A percentile compares a stretch with the other conserved stretches of the same genome.
Evolutionary conservation across 2,329 filamentous ascomycete genomes (phyloP).

Genomic region (Thermothelomyces thermophilus): DNA sequence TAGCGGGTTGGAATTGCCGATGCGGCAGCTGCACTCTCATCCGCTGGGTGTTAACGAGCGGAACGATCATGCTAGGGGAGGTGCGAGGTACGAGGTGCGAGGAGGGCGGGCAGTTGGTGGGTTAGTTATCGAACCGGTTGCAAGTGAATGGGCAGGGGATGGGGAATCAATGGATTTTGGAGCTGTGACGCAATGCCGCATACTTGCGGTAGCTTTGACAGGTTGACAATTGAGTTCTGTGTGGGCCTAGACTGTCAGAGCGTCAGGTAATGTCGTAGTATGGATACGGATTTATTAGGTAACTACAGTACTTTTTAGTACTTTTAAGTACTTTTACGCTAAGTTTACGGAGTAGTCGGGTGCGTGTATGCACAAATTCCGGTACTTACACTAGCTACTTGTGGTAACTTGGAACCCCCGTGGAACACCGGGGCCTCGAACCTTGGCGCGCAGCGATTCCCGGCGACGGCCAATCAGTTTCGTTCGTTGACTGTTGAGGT

Average conservation of each 20-base stretch:
- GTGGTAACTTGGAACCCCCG: too few species aligned
- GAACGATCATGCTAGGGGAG: too few species aligned
- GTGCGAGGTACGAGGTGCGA: too few species aligned
- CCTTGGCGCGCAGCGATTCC: background rate
- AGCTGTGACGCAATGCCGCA: slow-evolving; percentile 25
- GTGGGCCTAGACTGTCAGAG: too few species aligned
- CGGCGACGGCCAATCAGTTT: slow-evolving; percentile 1
- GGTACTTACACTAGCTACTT: too few species aligned
- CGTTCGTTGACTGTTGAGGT: background rate
- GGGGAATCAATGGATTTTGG: background rate
- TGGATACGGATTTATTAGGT: too few species aligned
- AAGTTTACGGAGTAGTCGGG: too few species aligned
- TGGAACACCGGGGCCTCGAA: background rate
- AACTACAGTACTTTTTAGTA: background rate
- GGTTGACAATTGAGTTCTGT: too few species aligned
- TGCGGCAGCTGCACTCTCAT: background rate
- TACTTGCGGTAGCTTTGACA: slow-evolving; percentile 1
- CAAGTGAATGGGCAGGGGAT: background rate
- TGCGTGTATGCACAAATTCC: too few species aligned
- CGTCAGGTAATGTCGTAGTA: too few species aligned
- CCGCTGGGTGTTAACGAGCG: background rate
- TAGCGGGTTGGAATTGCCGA: background rate
- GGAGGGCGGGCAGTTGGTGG: too few species aligned
- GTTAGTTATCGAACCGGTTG: background rate
- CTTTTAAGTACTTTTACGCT: too few species aligned